phyloP scores from a whole-genome alignment of 345 rosid species.

The Theobroma cacao region DNA sequence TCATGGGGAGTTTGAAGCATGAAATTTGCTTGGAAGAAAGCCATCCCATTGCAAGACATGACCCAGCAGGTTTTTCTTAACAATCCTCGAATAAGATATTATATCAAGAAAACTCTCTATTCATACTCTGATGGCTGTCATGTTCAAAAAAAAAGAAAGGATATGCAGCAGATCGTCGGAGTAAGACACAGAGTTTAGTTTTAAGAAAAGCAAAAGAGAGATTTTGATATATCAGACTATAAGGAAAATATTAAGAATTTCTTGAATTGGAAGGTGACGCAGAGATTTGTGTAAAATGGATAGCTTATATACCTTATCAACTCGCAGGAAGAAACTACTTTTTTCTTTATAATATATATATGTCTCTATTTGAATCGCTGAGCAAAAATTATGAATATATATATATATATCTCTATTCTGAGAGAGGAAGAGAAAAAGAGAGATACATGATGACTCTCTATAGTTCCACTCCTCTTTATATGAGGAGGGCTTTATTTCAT shows the following conservation, averaged over 20 bases:
- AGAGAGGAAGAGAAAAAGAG: conserved; percentile 3
- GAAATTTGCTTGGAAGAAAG: conserved; percentile 83
- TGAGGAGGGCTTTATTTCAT: conserved; percentile 21
- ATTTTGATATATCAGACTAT: background rate
- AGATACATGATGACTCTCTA: conserved; percentile 20
- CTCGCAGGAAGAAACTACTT: conserved; percentile 18
- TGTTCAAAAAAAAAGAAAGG: background rate
- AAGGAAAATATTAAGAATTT: conserved; percentile 9
- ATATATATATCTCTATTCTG: conserved; percentile 1
- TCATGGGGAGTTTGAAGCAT: conserved; percentile 76
- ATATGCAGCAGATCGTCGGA: background rate
- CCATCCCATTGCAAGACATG: conserved; percentile 89
- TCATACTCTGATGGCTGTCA: conserved; percentile 2
- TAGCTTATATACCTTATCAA: conserved; percentile 42
- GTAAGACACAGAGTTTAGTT: background rate
- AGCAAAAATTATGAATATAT: too few species aligned
- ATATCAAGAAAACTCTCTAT: background rate
- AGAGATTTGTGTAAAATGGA: conserved; percentile 25
- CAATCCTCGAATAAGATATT: conserved; percentile 16
- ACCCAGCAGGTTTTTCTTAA: background rate
- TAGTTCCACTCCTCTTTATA: conserved; percentile 39
- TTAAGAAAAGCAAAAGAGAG: conserved; percentile 12
- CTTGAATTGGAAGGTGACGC: conserved; percentile 22
- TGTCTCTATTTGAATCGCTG: background rate
- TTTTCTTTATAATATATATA: background rate